These are phyloP conservation scores for Crithidia brevicula DNA, from an alignment of 208 protist genomes.

Conservation along the genomic window DNA sequence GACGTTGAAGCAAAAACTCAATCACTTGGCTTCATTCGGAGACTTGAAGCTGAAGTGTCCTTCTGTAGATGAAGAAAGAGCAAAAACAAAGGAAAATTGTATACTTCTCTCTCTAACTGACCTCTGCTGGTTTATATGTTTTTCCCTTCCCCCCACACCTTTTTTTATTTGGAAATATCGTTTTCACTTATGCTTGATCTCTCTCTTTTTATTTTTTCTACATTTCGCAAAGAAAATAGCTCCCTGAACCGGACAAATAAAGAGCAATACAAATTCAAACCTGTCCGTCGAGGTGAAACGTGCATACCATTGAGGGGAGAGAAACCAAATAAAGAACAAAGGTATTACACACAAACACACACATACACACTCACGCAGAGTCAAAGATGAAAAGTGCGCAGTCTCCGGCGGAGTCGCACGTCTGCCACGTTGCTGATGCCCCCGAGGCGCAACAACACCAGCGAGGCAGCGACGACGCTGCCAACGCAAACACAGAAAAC, in stretches of 20 bases:
- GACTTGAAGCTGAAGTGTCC: no score
- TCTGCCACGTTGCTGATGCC: constrained; percentile 32
- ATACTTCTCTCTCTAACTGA: no score
- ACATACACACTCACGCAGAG: neutral
- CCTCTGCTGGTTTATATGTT: neutral
- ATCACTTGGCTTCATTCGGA: no score
- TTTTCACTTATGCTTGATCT: neutral
- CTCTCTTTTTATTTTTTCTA: neutral
- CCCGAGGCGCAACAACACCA: neutral
- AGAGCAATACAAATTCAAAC: no score
- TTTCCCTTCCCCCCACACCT: neutral
- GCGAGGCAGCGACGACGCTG: neutral
- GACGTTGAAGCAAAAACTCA: no score
- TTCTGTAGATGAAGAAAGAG: neutral
- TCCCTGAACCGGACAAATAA: no score
- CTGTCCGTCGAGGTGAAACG: no score
- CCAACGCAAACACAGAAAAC: neutral
- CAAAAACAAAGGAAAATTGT: neutral
- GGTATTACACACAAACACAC: neutral
- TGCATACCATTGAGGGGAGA: no score
- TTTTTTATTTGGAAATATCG: neutral
- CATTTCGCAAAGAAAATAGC: no score
- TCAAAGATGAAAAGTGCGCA: neutral
- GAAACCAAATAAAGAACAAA: neutral
- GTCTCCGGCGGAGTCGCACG: constrained; percentile 18